A percentile compares a stretch with the other conserved stretches of the same genome.
Conservation (phyloP, 768 basidiomycete species). For the Trametes punicea region DNA sequence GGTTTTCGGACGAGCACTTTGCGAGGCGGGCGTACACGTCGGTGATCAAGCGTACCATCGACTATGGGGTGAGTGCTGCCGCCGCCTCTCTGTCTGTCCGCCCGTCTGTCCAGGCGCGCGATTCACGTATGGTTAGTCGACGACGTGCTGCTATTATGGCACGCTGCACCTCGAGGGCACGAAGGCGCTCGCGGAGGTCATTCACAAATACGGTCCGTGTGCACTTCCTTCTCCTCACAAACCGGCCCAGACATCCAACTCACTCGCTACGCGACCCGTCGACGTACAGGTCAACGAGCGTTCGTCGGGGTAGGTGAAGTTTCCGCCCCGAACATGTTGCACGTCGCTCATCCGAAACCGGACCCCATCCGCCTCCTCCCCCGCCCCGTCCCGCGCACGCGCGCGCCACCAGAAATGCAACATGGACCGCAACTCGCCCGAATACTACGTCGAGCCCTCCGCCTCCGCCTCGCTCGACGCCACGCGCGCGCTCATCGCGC, state of each 20-base stretch:
- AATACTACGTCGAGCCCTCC: constrained; percentile 67
- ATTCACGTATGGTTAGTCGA: constrained; percentile 59
- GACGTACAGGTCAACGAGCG: constrained; percentile 66
- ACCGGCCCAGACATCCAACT: neutral
- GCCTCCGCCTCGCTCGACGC: constrained; percentile 53
- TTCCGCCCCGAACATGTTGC: neutral
- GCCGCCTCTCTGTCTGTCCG: neutral
- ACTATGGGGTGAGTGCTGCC: constrained; percentile 73
- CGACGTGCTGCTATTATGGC: constrained; percentile 91
- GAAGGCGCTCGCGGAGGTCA: constrained; percentile 75
- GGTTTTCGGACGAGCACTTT: constrained; percentile 66
- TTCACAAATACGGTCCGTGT: constrained; percentile 52
- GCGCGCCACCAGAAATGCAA: constrained; percentile 68
- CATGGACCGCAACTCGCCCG: constrained; percentile 75
- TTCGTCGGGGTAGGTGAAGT: constrained; percentile 70
- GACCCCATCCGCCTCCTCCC: neutral
- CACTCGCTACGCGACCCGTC: neutral
- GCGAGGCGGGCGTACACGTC: constrained; percentile 65
- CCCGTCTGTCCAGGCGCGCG: neutral
- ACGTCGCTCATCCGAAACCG: too few relatives aligned
- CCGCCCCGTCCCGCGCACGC: neutral
- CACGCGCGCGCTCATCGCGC: constrained; percentile 61
- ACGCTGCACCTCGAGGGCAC: constrained; percentile 79
- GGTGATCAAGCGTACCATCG: constrained; percentile 68
- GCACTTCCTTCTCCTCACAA: neutral